Evolutionary conservation across 805 yeast genomes (phyloP).

Genomic region (Lipomyces lipofer): DNA sequence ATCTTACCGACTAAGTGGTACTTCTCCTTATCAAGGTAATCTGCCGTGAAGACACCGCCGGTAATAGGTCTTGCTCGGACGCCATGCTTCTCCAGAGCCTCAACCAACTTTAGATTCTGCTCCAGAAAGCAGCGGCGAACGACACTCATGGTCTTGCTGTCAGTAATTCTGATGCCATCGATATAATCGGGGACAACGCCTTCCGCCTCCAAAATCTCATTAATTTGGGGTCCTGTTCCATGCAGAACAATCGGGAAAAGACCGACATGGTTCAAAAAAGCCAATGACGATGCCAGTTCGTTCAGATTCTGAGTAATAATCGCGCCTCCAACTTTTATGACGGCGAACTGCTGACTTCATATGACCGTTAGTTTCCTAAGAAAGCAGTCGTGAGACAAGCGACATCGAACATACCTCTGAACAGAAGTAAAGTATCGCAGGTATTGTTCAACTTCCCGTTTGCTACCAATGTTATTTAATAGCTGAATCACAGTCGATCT

Average conservation of each 20-base stretch:
- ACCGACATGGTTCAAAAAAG: constrained; percentile 96
- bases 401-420: constrained; percentile 31
- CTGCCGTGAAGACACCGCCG: constrained; percentile 94
- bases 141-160: constrained; percentile 90
- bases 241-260: constrained; percentile 94
- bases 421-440: constrained; percentile 95
- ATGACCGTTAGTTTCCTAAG: background rate
- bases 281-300: constrained; percentile 91
- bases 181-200: constrained; percentile 95
- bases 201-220: constrained; percentile 85
- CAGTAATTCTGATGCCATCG: constrained; percentile 96
- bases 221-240: constrained; percentile 99
- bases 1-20: constrained; percentile 92
- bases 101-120: constrained; percentile 91
- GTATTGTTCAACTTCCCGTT: constrained; percentile 97
- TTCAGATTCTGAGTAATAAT: constrained; percentile 92
- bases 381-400: background rate
- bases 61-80: constrained; percentile 98
- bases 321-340: constrained; percentile 98
- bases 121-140: constrained; percentile 94
- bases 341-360: constrained; percentile 95
- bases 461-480: constrained; percentile 93
- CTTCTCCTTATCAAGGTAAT: constrained; percentile 84
- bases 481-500: constrained; percentile 95
- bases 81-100: constrained; percentile 94